Percentiles rank a stretch among this genome's conserved stretches.
phyloP scores from a whole-genome alignment of 225 moss, liverwort and hornwort genomes.

The Straminergon stramineum region DNA sequence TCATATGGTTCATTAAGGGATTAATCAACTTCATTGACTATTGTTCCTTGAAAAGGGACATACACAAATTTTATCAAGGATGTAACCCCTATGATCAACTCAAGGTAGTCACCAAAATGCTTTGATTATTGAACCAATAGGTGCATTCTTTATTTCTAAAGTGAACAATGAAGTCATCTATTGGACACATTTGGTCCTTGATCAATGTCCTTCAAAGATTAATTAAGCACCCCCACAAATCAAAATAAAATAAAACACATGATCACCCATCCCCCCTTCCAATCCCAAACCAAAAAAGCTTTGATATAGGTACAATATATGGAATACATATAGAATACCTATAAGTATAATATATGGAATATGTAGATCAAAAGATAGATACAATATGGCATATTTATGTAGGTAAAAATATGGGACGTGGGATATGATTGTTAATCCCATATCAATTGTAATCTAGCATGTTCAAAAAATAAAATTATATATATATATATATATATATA shows the following conservation, averaged over 20 bases:
- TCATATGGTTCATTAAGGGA: too few relatives aligned
- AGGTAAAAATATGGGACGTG: background rate
- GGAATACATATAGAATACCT: background rate
- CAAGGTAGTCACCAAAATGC: background rate
- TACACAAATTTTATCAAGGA: background rate
- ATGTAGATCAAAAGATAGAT: background rate
- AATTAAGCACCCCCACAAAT: background rate
- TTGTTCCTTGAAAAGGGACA: too few relatives aligned
- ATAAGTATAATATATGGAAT: background rate
- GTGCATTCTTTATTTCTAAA: background rate
- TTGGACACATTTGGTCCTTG: fast-evolving
- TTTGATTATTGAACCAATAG: background rate
- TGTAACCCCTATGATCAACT: background rate
- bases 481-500: too few relatives aligned
- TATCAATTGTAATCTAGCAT: background rate
- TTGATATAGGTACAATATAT: too few relatives aligned
- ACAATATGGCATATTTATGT: too few relatives aligned
- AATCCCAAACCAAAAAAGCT: too few relatives aligned
- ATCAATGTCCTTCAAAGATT: too few relatives aligned
- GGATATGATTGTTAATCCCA: background rate
- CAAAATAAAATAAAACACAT: background rate
- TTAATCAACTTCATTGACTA: too few relatives aligned
- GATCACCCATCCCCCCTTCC: background rate
- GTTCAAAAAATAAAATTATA: background rate
- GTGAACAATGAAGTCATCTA: background rate